Evolutionary conservation across 208 protist species (phyloP).

Genomic region (Novymonas esmeraldas): DNA sequence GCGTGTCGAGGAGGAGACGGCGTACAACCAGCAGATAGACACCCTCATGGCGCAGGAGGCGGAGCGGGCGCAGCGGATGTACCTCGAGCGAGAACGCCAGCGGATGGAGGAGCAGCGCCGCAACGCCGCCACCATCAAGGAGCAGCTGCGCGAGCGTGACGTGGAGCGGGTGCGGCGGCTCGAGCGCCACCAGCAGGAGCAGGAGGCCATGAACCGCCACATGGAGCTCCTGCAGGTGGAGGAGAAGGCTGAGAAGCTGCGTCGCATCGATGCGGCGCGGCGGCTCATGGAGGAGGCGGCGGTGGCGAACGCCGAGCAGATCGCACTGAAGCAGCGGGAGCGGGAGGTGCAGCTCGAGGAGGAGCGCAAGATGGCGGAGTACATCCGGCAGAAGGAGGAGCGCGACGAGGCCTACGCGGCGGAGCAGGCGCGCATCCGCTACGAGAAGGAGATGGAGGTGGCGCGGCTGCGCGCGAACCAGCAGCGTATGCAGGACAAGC

Average conservation of each 20-base stretch:
- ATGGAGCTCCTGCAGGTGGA: constrained; percentile 89
- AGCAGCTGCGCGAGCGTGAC: constrained; percentile 91
- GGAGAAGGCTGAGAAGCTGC: constrained; percentile 83
- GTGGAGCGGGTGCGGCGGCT: constrained; percentile 88
- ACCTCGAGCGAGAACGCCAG: constrained; percentile 89
- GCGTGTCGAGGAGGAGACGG: constrained; percentile 56
- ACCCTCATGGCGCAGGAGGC: constrained; percentile 87
- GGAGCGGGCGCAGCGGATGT: constrained; percentile 83
- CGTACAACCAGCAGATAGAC: constrained; percentile 81
- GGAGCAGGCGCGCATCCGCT: constrained; percentile 80
- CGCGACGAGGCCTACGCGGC: constrained; percentile 87
- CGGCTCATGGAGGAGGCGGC: constrained; percentile 92
- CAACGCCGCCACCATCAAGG: constrained; percentile 86
- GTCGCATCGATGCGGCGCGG: constrained; percentile 72
- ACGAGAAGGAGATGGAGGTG: constrained; percentile 92
- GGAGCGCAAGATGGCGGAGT: constrained; percentile 88
- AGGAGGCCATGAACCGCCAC: constrained; percentile 92
- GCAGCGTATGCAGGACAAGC: constrained; percentile 92
- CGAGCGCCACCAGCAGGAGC: constrained; percentile 91
- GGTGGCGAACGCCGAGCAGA: constrained; percentile 94
- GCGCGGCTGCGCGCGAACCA: constrained; percentile 88
- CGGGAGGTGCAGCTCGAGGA: constrained; percentile 81
- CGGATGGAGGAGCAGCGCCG: constrained; percentile 80
- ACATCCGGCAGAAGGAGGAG: constrained; percentile 83
- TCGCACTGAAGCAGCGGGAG: constrained; percentile 86